phyloP scores from a whole-genome alignment of 2,329 filamentous ascomycete genomes.

The Escovopsis sp. region DNA sequence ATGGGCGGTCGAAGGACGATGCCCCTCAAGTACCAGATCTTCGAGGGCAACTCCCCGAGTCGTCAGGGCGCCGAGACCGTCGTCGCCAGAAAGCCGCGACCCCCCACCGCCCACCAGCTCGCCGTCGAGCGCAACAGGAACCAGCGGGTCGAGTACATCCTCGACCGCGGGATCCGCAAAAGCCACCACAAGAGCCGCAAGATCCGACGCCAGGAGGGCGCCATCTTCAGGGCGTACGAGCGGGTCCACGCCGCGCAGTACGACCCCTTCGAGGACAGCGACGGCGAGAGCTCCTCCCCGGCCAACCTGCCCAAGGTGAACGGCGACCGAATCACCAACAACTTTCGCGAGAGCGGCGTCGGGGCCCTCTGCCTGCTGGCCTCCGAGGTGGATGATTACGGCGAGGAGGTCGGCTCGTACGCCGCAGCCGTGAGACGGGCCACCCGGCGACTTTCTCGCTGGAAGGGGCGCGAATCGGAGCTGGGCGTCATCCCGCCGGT shows the following conservation, averaged over 20 bases:
- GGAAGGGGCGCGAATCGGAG: constrained; percentile 36
- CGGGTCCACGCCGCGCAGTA: constrained; percentile 40
- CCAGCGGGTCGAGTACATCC: constrained; percentile 67
- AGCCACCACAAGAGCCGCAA: constrained; percentile 51
- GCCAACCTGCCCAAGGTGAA: constrained; percentile 15
- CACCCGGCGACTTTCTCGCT: constrained; percentile 52
- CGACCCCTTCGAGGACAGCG: constrained; percentile 47
- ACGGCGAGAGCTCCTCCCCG: constrained; percentile 35
- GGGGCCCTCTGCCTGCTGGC: constrained; percentile 49
- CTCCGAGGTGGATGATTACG: constrained; percentile 56
- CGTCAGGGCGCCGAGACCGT: constrained; percentile 39
- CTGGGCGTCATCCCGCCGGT: constrained; percentile 32
- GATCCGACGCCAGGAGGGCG: constrained; percentile 47
- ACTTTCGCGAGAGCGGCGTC: constrained; percentile 42
- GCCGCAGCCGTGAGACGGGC: constrained; percentile 50
- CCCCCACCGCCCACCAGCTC: constrained; percentile 67
- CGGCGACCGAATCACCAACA: constrained; percentile 16
- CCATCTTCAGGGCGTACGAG: constrained; percentile 50
- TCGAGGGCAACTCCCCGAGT: constrained; percentile 46
- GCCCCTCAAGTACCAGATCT: constrained; percentile 42
- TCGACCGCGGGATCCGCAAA: constrained; percentile 57
- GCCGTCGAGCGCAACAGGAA: constrained; percentile 67
- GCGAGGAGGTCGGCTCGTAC: constrained; percentile 56
- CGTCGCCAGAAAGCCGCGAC: constrained; percentile 50
- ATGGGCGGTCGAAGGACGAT: constrained; percentile 26